Evolutionary conservation across 208 protist genomes (phyloP).

Genomic region (Ichthyophonus hoferi): DNA sequence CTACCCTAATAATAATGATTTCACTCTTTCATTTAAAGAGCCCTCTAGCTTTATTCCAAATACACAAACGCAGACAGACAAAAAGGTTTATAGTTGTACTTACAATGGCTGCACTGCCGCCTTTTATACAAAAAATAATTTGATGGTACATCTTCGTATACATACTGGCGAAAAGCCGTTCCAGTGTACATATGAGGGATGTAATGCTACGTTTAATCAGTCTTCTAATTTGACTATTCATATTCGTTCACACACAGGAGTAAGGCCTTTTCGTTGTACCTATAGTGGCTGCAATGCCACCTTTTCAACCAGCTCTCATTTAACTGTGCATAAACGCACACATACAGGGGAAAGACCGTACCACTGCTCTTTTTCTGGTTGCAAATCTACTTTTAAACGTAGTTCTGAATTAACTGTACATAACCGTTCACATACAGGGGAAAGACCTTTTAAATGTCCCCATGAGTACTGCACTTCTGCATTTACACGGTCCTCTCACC

Average conservation of each 20-base stretch:
- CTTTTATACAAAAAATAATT: neutral
- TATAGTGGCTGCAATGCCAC: neutral
- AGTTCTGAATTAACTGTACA: too few species aligned
- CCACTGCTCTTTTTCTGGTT: neutral
- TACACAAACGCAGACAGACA: too few species aligned
- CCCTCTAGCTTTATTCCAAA: too few species aligned
- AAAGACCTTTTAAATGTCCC: too few species aligned
- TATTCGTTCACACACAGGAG: constrained; percentile 2
- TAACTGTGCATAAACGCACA: neutral
- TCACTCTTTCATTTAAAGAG: too few species aligned
- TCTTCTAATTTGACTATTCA: neutral
- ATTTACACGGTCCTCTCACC: too few species aligned
- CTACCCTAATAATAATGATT: too few species aligned
- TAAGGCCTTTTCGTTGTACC: neutral
- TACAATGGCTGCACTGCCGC: neutral
- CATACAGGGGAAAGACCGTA: neutral
- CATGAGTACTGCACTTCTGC: too few species aligned
- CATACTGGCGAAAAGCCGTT: constrained; percentile 10
- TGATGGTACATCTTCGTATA: neutral
- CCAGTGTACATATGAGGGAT: neutral
- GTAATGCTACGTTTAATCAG: neutral
- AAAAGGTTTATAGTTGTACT: neutral
- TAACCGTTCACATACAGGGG: too few species aligned
- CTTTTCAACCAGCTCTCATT: neutral
- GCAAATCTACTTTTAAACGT: neutral